Percentiles rank a stretch among this genome's conserved stretches.
Conservation (phyloP, 1,284 basidiomycete species). For the Naganishia liquefaciens region DNA sequence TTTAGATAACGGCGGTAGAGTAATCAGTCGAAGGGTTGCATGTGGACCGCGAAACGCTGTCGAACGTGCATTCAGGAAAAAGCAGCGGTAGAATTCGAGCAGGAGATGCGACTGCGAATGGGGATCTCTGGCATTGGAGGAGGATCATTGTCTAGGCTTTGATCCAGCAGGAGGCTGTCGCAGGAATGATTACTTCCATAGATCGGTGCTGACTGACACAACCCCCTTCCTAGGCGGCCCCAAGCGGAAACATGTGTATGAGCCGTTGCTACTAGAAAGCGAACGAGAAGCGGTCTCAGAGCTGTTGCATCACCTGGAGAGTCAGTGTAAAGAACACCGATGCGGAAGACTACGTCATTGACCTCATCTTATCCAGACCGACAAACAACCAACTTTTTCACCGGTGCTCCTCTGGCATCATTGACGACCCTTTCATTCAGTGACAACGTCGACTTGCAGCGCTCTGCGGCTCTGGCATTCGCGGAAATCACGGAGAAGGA, state of each 20-base stretch:
- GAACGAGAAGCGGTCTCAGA: constrained; percentile 98
- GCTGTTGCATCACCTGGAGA: constrained; percentile 91
- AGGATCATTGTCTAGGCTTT: no score
- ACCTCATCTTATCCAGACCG: constrained; percentile 64
- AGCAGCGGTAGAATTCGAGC: neutral
- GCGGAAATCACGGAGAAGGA: constrained; percentile 99
- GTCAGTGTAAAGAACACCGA: constrained; percentile 59
- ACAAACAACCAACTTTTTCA: constrained; percentile 93
- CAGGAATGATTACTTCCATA: neutral
- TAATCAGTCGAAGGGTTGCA: neutral
- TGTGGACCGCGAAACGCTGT: neutral
- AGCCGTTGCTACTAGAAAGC: constrained; percentile 93
- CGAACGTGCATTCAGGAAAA: neutral
- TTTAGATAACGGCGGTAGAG: neutral
- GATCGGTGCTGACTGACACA: neutral
- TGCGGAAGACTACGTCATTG: neutral
- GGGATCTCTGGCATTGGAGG: no score
- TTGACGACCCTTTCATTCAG: constrained; percentile 97
- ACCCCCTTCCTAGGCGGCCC: constrained; percentile 24
- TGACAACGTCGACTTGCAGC: constrained; percentile 98
- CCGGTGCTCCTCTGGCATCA: constrained; percentile 85
- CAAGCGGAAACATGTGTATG: constrained; percentile 66
- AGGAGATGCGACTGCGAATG: neutral
- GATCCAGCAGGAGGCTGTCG: neutral
- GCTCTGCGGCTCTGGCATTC: constrained; percentile 95